Base-by-base conservation (phyloP, 306 rosid genomes). In the Quercus ilex region DNA sequence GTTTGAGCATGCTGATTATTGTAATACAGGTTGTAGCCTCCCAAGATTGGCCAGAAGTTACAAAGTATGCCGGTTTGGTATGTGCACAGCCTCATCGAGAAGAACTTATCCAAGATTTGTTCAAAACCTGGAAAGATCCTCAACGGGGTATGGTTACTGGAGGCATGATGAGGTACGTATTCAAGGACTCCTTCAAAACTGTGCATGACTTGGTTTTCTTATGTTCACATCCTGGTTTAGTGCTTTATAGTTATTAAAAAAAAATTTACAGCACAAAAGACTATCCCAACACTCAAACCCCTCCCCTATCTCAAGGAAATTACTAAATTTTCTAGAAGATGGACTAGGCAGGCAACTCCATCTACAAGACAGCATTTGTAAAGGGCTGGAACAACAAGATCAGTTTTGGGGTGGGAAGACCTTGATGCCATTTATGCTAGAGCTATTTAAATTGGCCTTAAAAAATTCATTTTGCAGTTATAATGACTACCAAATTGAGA, bases 21-120 rank as follows among this genome's bases (percentile, higher is more conserved):
- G 69, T 75, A 63, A 58, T 68, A 69, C 85, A 92, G 97, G 94
- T 92, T 76, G 94, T 92, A 79, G 94, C 97, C 49, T 92, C 94
- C 70, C 97, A 90, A 81, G 97, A 92, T 80, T 92, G 97, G 97
- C 97, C 97, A 26, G 97, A 90, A 85, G 88, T 92, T 70, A 89
- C 93, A 31, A 92, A 89, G 64, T 90, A 92, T 83, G 94, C 94
- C 28, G 97, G 97, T 57, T 79, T 92, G 60, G 94, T 92, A 57
- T 87, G 92, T 51, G 91, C 97, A 77, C 97, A 92, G 83, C 78
- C 94, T 57, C 97, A 87, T 74, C 88, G 97, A 3, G 89, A 90
- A 83, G 97, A 92, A 80, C 90, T 88, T 75, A 90, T 92, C 81
- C 92, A 92, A 83, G 94, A 92, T 77, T 85, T 92, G 76, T 92